These are phyloP conservation scores for Penicillium sp. DNA, from an alignment of 2,329 filamentous ascomycete species.

Conservation along the genomic window DNA sequence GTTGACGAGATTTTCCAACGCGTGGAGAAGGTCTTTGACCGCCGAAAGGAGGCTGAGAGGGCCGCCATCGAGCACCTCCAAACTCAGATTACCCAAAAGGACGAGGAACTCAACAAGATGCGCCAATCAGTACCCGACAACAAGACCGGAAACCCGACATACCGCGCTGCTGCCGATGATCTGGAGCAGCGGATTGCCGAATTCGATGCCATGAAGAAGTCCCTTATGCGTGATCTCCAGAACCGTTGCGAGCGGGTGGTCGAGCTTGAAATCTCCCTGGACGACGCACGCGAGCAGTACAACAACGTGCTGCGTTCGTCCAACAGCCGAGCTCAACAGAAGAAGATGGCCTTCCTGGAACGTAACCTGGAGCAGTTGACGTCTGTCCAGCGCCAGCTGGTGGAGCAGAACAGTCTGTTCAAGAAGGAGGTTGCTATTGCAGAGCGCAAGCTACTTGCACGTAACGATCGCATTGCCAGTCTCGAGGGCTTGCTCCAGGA, in stretches of 20 bases:
- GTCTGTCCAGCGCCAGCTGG: constrained; percentile 94
- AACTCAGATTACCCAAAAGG: constrained; percentile 75
- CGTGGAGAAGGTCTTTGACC: constrained; percentile 76
- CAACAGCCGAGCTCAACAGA: constrained; percentile 98
- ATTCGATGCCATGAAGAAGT: constrained; percentile 99
- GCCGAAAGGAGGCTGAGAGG: constrained; percentile 74
- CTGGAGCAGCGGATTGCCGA: constrained; percentile 97
- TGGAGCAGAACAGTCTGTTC: constrained; percentile 94
- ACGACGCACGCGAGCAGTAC: constrained; percentile 98
- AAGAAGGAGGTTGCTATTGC: constrained; percentile 99
- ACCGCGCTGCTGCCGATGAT: constrained; percentile 72
- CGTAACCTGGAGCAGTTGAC: constrained; percentile 97
- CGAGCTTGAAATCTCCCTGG: constrained; percentile 95
- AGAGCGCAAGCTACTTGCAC: constrained; percentile 92
- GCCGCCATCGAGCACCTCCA: constrained; percentile 79
- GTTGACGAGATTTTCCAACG: constrained; percentile 82
- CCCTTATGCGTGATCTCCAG: constrained; percentile 95
- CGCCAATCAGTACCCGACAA: constrained; percentile 77
- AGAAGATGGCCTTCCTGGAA: constrained; percentile 99
- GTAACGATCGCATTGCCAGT: constrained; percentile 95
- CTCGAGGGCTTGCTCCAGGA: constrained; percentile 91
- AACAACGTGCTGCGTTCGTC: constrained; percentile 96
- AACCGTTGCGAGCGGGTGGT: constrained; percentile 98
- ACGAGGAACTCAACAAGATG: constrained; percentile 81
- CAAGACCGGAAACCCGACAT: constrained; percentile 59